Conservation (phyloP, 2,329 filamentous ascomycete species). For the Colletotrichum lindemuthianum region DNA sequence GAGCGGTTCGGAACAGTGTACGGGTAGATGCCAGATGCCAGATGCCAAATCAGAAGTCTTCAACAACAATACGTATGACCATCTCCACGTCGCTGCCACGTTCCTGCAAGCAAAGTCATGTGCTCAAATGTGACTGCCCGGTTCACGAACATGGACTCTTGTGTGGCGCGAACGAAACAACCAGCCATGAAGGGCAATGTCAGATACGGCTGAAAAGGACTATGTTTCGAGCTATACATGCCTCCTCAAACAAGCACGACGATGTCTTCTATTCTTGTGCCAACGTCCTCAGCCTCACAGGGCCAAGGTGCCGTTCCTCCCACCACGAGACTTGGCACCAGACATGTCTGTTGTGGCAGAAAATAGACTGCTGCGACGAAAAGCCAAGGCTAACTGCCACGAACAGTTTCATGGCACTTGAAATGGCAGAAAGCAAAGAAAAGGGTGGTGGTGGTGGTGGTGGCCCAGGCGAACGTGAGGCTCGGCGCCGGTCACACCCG, state of each 20-base stretch:
- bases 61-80: too few relatives aligned
- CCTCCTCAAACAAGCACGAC: too few relatives aligned
- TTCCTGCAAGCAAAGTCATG: too few relatives aligned
- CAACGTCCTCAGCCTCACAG: background rate
- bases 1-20: slow-evolving; percentile 17
- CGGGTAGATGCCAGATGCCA: slow-evolving; percentile 8
- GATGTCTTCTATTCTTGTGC: background rate
- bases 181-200: too few relatives aligned
- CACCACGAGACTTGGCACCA: slow-evolving; percentile 4
- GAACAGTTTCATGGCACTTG: slow-evolving; percentile 13
- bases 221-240: too few relatives aligned
- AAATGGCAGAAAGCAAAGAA: background rate
- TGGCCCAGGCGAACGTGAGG: slow-evolving; percentile 13
- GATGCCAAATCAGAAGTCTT: slow-evolving; percentile 20
- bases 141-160: too few relatives aligned
- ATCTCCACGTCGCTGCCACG: too few relatives aligned
- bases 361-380: slow-evolving; percentile 21
- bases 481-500: slow-evolving; percentile 10
- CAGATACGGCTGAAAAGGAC: too few relatives aligned
- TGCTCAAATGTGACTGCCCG: too few relatives aligned
- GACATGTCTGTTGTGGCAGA: background rate
- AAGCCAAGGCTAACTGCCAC: background rate
- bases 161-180: too few relatives aligned
- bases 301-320: background rate
- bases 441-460: background rate